These are phyloP conservation scores for Trichoderma erinaceum DNA, from an alignment of 495 filamentous ascomycete genomes.

Conservation along the genomic window DNA sequence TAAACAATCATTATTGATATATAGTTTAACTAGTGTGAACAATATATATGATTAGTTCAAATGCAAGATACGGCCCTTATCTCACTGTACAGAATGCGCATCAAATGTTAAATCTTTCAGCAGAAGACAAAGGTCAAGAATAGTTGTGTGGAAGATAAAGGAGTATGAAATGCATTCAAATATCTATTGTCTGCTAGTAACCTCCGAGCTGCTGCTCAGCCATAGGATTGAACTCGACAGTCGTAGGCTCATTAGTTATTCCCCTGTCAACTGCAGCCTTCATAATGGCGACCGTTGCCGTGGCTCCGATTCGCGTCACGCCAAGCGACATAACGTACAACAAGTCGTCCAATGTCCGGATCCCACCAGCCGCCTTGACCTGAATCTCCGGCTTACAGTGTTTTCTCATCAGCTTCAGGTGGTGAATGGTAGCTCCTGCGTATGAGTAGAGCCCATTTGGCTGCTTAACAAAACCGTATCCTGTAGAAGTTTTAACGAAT, in stretches of 20 bases:
- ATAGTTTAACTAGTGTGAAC: too few relatives aligned
- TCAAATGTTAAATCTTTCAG: too few relatives aligned
- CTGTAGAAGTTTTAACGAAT: slow-evolving; percentile 54
- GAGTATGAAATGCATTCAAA: too few relatives aligned
- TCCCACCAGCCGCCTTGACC: slow-evolving; percentile 53
- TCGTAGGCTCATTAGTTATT: slow-evolving; percentile 23
- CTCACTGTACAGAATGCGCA: too few relatives aligned
- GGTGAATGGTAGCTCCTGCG: slow-evolving; percentile 40
- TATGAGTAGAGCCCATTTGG: slow-evolving; percentile 42
- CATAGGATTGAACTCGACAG: background rate
- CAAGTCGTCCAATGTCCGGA: slow-evolving; percentile 42
- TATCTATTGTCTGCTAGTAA: too few relatives aligned
- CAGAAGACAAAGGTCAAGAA: too few relatives aligned
- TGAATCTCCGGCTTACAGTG: slow-evolving; percentile 38
- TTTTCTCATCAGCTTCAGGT: slow-evolving; percentile 50
- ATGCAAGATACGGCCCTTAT: too few relatives aligned
- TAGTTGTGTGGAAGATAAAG: too few relatives aligned
- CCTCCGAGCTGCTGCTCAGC: background rate
- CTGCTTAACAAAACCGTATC: slow-evolving; percentile 53
- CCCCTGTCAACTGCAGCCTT: slow-evolving; percentile 48
- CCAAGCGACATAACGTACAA: slow-evolving; percentile 36
- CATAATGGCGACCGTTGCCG: slow-evolving; percentile 48
- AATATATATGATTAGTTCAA: too few relatives aligned
- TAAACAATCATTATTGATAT: too few relatives aligned
- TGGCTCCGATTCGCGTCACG: slow-evolving; percentile 46